Evolutionary conservation across 768 basidiomycete species (phyloP), one percentile per base, ranked within the genome.

Genomic region (Holtermannia corniformis): DNA sequence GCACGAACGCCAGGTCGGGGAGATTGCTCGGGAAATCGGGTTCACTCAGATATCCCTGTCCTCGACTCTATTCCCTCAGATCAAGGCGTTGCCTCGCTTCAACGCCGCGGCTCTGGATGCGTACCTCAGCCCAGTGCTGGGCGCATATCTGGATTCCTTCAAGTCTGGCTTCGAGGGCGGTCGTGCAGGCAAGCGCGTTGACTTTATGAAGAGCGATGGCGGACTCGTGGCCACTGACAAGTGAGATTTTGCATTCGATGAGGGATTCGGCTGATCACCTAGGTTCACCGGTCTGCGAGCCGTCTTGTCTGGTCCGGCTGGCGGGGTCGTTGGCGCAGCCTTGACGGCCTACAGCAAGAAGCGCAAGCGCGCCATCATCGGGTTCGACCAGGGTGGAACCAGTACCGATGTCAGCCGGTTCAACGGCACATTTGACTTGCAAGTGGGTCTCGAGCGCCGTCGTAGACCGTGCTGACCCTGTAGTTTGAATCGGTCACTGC

Each of bases 301-400:
- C 4, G 46, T 65, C 0, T 52, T 65, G 0, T 60, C 58, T 10
- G 63, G 63, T 13, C 63, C 63, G 0, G 63, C 63, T 0, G 63
- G 63, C 16, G 63, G 63, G 5, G 58, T 65, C 23, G 61, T 65
- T 11, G 63, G 61, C 7, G 56, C 44, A 28, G 54, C 57, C n/a
- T 25, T 59, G 24, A 62, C 61, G 21, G 32, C 49, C 1, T 62
- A 50, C 51, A 44, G 41, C 40, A 19, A 47, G n/a, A 52, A 50
- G 25, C 41, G 54, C 20, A 24, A 48, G 19, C 50, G 54, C 3
- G 60, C 63, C 1, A 46, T 65, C 32, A 50, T 65, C 23, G 64
- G 61, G 3, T 58, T 65, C 44, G 64, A 65, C 49, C 60, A 62
- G 48, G 64, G 64, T 5, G 56, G 59, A 1, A 63, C 58, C 16